phyloP scores from a whole-genome alignment of 2,329 filamentous ascomycete species.

The Paecilomyces sp. region DNA sequence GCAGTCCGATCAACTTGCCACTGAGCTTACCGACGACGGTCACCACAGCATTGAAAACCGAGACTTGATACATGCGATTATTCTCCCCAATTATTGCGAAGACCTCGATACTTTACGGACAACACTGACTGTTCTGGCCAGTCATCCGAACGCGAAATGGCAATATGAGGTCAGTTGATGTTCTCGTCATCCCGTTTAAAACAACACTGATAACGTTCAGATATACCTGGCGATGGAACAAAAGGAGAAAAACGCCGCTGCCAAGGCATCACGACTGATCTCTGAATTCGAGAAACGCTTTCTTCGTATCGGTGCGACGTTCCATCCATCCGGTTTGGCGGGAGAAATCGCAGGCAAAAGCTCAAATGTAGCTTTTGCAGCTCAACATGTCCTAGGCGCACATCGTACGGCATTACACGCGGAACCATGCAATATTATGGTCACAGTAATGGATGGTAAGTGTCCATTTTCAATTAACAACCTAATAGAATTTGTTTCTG shows the following conservation, averaged over 20 bases:
- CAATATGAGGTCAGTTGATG: conserved; percentile 60
- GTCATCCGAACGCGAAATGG: conserved; percentile 55
- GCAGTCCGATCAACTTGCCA: conserved; percentile 7
- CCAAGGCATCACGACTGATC: conserved; percentile 57
- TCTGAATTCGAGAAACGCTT: conserved; percentile 59
- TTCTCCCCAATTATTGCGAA: conserved; percentile 70
- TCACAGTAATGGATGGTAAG: conserved; percentile 68
- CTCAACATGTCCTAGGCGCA: conserved; percentile 25
- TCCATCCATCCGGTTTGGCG: conserved; percentile 59
- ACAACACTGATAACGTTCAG: conserved; percentile 32
- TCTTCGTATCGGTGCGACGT: conserved; percentile 58
- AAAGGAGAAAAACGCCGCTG: conserved; percentile 54
- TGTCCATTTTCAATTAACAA: background rate
- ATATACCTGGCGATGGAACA: conserved; percentile 68
- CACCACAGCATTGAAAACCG: conserved; percentile 39
- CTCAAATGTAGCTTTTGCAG: conserved; percentile 67
- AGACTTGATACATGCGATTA: conserved; percentile 56
- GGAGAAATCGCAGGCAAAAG: conserved; percentile 67
- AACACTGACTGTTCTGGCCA: conserved; percentile 62
- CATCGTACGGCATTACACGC: conserved; percentile 12
- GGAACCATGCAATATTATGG: conserved; percentile 52
- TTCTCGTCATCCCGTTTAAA: background rate
- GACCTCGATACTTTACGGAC: conserved; percentile 61
- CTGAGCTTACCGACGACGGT: conserved; percentile 46
- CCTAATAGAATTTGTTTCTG: background rate